Percentiles rank a stretch among this genome's conserved stretches.
Conservation (phyloP, 129 eudicot genomes). For the Pseudognaphalium luteoalbum region DNA sequence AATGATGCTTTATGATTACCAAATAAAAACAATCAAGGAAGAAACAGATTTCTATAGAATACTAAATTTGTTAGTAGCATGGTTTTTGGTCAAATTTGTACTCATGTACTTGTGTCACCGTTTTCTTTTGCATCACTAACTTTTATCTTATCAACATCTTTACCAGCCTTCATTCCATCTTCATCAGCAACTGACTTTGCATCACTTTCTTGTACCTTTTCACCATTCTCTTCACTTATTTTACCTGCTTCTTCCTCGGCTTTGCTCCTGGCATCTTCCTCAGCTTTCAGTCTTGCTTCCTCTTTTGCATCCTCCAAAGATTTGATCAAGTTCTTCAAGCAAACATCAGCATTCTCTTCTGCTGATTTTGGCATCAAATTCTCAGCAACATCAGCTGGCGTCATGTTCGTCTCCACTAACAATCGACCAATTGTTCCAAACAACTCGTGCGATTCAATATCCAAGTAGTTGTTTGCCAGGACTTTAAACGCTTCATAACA, state of each 20-base stretch:
- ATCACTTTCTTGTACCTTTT: slow-evolving; percentile 17
- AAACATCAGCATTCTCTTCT: slow-evolving; percentile 43
- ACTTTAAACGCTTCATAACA: slow-evolving; percentile 39
- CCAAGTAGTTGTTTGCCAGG: slow-evolving; percentile 38
- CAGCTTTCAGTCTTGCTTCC: slow-evolving; percentile 42
- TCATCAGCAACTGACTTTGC: not conserved
- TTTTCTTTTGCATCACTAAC: slow-evolving; percentile 11
- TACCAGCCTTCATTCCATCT: too few species aligned
- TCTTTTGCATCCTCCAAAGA: slow-evolving; percentile 48
- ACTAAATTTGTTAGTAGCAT: not conserved
- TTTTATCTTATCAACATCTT: slow-evolving; percentile 11
- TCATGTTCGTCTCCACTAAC: slow-evolving; percentile 37
- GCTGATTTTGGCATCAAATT: slow-evolving; percentile 56
- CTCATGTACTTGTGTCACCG: not conserved
- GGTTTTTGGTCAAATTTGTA: not conserved
- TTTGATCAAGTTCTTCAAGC: slow-evolving; percentile 46
- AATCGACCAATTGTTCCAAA: slow-evolving; percentile 24
- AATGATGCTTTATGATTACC: not conserved
- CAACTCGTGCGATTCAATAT: slow-evolving; percentile 35
- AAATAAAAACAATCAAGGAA: not conserved
- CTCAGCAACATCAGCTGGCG: slow-evolving; percentile 71
- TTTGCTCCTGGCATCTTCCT: slow-evolving; percentile 39
- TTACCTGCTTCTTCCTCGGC: slow-evolving; percentile 26
- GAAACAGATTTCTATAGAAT: not conserved
- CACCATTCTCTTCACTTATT: not conserved